These are phyloP conservation scores for Candida yuanshanica DNA, from an alignment of 805 yeast species.

Conservation along the genomic window DNA sequence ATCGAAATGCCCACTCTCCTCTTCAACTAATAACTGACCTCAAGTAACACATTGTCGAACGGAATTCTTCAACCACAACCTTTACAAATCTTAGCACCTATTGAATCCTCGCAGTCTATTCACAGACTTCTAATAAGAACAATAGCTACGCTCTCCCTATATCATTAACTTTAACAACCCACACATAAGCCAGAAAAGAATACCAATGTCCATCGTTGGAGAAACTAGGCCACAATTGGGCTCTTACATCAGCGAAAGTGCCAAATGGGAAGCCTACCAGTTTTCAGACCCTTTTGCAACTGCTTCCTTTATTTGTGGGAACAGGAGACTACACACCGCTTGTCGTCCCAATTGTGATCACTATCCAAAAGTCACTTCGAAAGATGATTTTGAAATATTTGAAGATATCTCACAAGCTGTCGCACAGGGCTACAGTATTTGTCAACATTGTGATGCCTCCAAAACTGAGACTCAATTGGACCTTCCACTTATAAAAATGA, in stretches of 20 bases:
- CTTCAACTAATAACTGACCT: too few relatives aligned
- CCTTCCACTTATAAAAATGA: conserved; percentile 31
- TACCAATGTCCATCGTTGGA: background rate
- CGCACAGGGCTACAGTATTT: conserved; percentile 41
- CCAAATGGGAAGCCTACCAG: conserved; percentile 58
- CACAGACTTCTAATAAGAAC: too few relatives aligned
- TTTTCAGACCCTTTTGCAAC: conserved; percentile 64
- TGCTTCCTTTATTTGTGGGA: conserved; percentile 49
- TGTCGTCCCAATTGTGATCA: conserved; percentile 69
- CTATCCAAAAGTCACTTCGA: conserved; percentile 33
- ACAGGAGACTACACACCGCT: conserved; percentile 34
- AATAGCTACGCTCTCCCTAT: too few relatives aligned
- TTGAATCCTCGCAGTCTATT: too few relatives aligned
- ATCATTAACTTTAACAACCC: background rate
- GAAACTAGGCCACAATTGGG: background rate
- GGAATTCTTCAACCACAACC: background rate
- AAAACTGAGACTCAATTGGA: conserved; percentile 19
- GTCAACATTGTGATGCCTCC: conserved; percentile 52
- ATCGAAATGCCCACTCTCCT: background rate
- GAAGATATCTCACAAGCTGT: conserved; percentile 37
- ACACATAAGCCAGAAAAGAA: background rate
- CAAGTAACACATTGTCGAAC: background rate
- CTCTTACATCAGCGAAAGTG: conserved; percentile 10
- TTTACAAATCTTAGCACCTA: background rate
- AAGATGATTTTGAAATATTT: conserved; percentile 40